Evolutionary conservation across 352 stramenopile genomes (phyloP).

Genomic region (Sclerospora graminicola): DNA sequence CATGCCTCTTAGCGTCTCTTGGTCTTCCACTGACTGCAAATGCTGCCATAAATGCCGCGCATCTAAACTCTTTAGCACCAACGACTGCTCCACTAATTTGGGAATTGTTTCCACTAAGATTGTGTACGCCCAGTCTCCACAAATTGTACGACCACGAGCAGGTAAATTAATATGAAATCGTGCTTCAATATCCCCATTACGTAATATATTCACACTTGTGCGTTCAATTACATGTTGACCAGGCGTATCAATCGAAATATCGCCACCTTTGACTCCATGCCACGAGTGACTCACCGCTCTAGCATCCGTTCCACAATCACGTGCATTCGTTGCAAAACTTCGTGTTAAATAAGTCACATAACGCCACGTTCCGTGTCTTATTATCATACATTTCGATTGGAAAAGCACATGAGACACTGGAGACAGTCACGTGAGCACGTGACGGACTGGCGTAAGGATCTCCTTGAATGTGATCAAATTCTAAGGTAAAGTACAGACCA

Average conservation of each 20-base stretch:
- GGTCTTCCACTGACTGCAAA: constrained; percentile 89
- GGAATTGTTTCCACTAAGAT: constrained; percentile 89
- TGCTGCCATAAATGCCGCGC: constrained; percentile 62
- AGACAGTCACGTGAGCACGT: constrained; percentile 85
- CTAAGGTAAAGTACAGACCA: constrained; percentile 65
- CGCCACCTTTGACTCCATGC: constrained; percentile 87
- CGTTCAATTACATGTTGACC: constrained; percentile 92
- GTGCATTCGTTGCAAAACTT: constrained; percentile 55
- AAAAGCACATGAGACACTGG: constrained; percentile 63
- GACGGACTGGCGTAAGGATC: constrained; percentile 95
- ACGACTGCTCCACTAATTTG: constrained; percentile 63
- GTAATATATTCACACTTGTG: constrained; percentile 74
- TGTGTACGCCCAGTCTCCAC: constrained; percentile 86
- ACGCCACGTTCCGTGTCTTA: constrained; percentile 71
- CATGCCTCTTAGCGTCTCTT: constrained; percentile 81
- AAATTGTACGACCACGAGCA: constrained; percentile 88
- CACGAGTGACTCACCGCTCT: constrained; percentile 67
- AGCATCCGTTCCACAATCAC: constrained; percentile 42
- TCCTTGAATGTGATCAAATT: constrained; percentile 89
- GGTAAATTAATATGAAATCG: constrained; percentile 95
- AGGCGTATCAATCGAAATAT: constrained; percentile 90
- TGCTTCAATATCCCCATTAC: constrained; percentile 79
- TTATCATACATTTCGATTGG: constrained; percentile 61
- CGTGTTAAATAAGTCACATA: constrained; percentile 89
- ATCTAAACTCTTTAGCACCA: constrained; percentile 77